These are phyloP conservation scores for Echinochloa phyllopogon DNA, from an alignment of 176 grass and related monocot species.

Conservation along the genomic window DNA sequence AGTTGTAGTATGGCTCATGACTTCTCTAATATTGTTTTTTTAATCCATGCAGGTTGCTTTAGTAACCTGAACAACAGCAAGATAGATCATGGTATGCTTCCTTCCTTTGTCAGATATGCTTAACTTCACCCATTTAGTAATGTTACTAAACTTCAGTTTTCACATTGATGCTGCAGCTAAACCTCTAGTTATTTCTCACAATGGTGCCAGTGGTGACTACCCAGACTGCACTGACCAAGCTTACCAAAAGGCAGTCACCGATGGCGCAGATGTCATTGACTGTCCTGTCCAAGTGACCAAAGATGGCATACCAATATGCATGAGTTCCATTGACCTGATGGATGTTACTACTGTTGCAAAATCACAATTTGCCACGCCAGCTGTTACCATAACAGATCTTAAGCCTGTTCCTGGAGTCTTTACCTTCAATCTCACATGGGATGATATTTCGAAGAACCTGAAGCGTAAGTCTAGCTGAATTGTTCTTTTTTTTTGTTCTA, in stretches of 20 bases:
- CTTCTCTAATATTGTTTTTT: conserved; percentile 12
- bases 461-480: conserved; percentile 51
- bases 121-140: neutral
- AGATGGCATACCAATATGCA: conserved; percentile 79
- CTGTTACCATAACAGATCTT: conserved; percentile 49
- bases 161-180: conserved; percentile 52
- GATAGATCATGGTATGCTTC: conserved; percentile 62
- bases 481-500: neutral
- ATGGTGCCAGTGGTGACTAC: conserved; percentile 86
- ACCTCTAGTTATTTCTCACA: conserved; percentile 78
- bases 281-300: conserved; percentile 87
- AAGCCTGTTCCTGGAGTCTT: conserved; percentile 63
- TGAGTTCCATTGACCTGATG: conserved; percentile 70
- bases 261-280: conserved; percentile 87
- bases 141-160: conserved; percentile 37
- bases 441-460: conserved; percentile 61
- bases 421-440: conserved; percentile 91
- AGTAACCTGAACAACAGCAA: conserved; percentile 70
- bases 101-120: conserved; percentile 12
- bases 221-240: conserved; percentile 89
- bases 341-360: conserved; percentile 56
- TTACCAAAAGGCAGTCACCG: conserved; percentile 75
- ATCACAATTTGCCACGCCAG: conserved; percentile 52
- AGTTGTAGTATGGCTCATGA: neutral
- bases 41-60: conserved; percentile 70